Evolutionary conservation across 1,284 basidiomycete genomes (phyloP), one percentile per base, ranked within the genome.

Genomic region (Sanghuangporus weigelae): DNA sequence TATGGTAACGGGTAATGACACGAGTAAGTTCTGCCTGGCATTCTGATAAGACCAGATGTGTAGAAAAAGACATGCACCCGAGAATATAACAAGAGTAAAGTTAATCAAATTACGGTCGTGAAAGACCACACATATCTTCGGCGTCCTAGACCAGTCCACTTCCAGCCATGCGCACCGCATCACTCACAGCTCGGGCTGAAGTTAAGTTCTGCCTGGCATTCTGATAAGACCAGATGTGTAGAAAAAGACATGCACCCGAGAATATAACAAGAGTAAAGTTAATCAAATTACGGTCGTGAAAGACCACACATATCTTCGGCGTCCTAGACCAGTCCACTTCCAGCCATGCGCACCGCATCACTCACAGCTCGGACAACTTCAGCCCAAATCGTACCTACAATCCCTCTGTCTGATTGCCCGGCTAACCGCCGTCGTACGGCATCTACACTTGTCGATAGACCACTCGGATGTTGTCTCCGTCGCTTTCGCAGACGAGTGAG

Each of bases 341-440:
- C 89, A 1, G 85, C 90, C 90, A 92, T 92, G 68, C 78, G 79
- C 26, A 89, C 79, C 3, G 88, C 89, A 75, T 92, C 90, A 57
- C 75, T 71, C 14, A 92, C 76, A 2, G 79, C 84, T 38, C 80
- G 77, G 3, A 82, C 69, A 10, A 80, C 69, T 69, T 85, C 85
- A n/a, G 74, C 72, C 85, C 88, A 89, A 36, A 82, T 69, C 31
- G 71, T 74, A 19, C 74, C 72, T 21, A 75, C 57, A 3, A 86
- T 61, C 14, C 72, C 69, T 63, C 70, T 74, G 36, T 78, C 75
- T n/a, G 42, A 7, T 39, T 50, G 51, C 7, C 42, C 44, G 8
- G 51, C 53, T 63, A 91, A 70, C 49, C 85, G 74, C 66, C 81
- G 76, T 66, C 86, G 77, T 31, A 89, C 88, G 56, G 82, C 73